Conservation (phyloP, 2,329 filamentous ascomycete genomes). For the Myriosclerotinia scirpicola region DNA sequence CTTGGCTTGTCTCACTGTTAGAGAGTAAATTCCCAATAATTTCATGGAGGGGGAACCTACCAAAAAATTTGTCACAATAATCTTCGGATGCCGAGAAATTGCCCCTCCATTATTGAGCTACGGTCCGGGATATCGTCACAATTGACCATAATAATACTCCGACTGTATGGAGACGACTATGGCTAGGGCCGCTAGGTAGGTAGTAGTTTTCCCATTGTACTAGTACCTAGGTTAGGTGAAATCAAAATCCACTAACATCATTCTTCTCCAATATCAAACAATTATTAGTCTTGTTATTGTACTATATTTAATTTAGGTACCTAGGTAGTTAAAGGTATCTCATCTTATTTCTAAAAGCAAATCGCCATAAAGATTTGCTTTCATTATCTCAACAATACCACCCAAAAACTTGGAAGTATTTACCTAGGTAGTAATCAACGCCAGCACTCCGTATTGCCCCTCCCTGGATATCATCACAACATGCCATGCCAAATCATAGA, state of each 20-base stretch:
- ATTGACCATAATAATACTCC: not conserved
- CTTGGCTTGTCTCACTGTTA: not conserved
- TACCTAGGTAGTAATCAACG: constrained; percentile 3
- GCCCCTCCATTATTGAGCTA: constrained; percentile 5
- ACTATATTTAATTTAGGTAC: not conserved
- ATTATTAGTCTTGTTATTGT: not conserved
- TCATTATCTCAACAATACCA: not conserved
- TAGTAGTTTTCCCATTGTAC: not conserved
- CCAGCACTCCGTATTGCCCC: constrained; percentile 17
- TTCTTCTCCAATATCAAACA: not conserved
- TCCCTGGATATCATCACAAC: constrained; percentile 27
- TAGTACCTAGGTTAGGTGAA: not conserved
- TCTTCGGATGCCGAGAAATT: constrained; percentile 8
- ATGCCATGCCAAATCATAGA: constrained; percentile 18
- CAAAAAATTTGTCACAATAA: not conserved
- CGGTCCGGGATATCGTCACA: not conserved
- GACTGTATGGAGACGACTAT: constrained; percentile 3
- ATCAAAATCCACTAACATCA: not conserved
- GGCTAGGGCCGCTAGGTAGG: not conserved
- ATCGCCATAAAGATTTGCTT: not conserved
- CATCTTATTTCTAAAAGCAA: constrained; percentile 6
- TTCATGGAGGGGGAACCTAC: not conserved
- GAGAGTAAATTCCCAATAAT: not conserved
- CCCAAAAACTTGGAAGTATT: not conserved
- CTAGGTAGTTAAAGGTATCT: not conserved